A percentile compares a stretch with the other conserved stretches of the same genome.
phyloP scores from a whole-genome alignment of 139 green algal species.

The Chlorella ohadii region DNA sequence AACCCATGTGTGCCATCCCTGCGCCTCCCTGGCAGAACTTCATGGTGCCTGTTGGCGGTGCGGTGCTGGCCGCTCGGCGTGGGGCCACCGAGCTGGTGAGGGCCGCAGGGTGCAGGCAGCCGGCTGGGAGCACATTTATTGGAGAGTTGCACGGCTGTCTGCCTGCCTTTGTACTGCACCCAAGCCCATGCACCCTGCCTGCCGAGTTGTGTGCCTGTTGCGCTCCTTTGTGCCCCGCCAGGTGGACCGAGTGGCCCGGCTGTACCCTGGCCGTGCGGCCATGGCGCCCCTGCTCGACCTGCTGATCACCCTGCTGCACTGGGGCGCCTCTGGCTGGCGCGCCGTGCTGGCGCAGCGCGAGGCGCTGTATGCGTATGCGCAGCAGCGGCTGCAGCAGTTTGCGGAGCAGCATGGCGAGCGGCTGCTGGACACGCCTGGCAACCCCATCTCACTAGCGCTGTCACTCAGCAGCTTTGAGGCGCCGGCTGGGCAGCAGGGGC shows the following conservation, averaged over 20 bases:
- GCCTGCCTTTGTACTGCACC: neutral
- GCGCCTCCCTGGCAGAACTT: conserved; percentile 87
- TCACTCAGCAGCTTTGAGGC: conserved; percentile 65
- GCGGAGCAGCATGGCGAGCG: conserved; percentile 69
- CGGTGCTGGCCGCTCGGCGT: conserved; percentile 64
- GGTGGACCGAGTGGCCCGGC: conserved; percentile 75
- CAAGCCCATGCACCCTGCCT: neutral
- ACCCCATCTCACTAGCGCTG: conserved; percentile 92
- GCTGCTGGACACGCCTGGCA: conserved; percentile 84
- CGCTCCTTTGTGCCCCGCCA: conserved; percentile 21
- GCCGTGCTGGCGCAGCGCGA: conserved; percentile 77
- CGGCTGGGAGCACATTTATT: no score
- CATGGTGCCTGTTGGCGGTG: conserved; percentile 93
- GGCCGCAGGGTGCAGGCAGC: neutral
- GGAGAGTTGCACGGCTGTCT: neutral
- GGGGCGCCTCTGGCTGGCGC: conserved; percentile 69
- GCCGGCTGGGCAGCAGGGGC: neutral
- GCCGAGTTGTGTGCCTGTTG: neutral
- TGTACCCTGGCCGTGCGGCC: conserved; percentile 88
- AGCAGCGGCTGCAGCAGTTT: conserved; percentile 40
- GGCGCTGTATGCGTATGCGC: conserved; percentile 53
- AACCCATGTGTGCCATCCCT: no score
- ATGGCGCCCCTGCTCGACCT: conserved; percentile 86
- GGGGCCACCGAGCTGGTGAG: conserved; percentile 29
- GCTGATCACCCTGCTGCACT: conserved; percentile 94